Conservation (phyloP, 164 flowering plant genomes). For the Aristolochia fimbriata region DNA sequence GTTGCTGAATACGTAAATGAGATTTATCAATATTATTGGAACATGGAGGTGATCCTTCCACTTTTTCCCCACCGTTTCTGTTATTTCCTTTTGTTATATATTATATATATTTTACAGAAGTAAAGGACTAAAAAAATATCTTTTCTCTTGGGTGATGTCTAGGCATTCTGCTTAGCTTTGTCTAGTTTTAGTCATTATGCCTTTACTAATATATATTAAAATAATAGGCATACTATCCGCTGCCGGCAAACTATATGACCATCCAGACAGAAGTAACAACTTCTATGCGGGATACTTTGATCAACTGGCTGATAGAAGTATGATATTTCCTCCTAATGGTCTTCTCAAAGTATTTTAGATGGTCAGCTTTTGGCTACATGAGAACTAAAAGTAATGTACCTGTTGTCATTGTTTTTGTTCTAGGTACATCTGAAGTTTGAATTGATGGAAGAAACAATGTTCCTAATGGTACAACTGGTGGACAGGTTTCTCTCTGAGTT, state of each 20-base stretch:
- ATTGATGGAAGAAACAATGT: constrained; percentile 85
- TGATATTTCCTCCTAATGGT: constrained; percentile 1
- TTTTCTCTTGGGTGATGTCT: neutral
- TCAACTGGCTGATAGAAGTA: constrained; percentile 93
- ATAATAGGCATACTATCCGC: constrained; percentile 46
- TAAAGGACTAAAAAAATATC: neutral
- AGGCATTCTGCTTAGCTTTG: neutral
- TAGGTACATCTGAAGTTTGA: constrained; percentile 86
- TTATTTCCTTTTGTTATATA: neutral
- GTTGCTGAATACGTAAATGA: constrained; percentile 88
- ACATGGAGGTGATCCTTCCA: constrained; percentile 48
- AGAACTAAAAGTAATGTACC: neutral
- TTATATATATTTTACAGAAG: neutral
- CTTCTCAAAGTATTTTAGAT: neutral
- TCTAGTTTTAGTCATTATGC: neutral
- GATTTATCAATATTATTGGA: constrained; percentile 81
- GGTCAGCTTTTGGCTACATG: neutral
- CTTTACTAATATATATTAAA: constrained; percentile 5
- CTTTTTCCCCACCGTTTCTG: neutral
- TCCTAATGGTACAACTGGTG: constrained; percentile 60
- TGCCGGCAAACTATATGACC: constrained; percentile 11
- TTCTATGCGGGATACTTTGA: constrained; percentile 63
- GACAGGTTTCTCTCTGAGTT: constrained; percentile 66
- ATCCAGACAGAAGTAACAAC: constrained; percentile 22
- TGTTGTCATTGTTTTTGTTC: constrained; percentile 1